Base-by-base conservation (phyloP, 179 eudicot genomes). In the Silene vulgaris region DNA sequence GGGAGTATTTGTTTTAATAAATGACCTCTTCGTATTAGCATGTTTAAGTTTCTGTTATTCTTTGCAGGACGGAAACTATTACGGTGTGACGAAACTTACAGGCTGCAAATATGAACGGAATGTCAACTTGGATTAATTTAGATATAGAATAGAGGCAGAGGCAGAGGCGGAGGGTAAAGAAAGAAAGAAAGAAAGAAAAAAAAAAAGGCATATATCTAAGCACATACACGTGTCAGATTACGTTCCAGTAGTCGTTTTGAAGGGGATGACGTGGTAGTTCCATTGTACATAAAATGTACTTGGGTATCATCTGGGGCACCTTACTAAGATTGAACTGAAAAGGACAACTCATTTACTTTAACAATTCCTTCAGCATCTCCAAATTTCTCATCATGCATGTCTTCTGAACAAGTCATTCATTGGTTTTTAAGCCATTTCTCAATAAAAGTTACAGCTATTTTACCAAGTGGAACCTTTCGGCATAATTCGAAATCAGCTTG, bases 201-300 rank as follows among this genome's bases (percentile, higher is more conserved):
- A 23, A 23, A 23, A 23, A 62, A 6, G 2, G 9, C 40, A 32
- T 32, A 37, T 61, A 28, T 23, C 30, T 28, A 14, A 32, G 71
- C 48, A 66, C 71, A 35, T 66, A 66, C 14, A 32, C 35, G 48
- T 66, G 71, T 32, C 23, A 32, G 48, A 66, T 32, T 16, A 66
- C 9, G 45, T 66, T 32, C 45, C 50, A 4, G 71, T 66, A 14
- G 71, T 32, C 23, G 37, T 17, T 66, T 66, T 32, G 37, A 37
- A 37, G 37, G 45, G 45, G 71, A 66, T 65, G 69, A 65, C 43
- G 69, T 30, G 69, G 71, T 35, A 14, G 50, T 66, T 32, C 50
- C 19, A 32, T 17, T 11, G 20, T n/a, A 65, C 37, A 62, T 62
- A 9, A 62, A 62, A 32, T 66, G 71, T 66, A 66, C 71, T 66